Percentiles rank a stretch among this genome's conserved stretches.
Evolutionary conservation across 495 filamentous ascomycete genomes (phyloP).

Genomic region (Aspergillus conjunctus): DNA sequence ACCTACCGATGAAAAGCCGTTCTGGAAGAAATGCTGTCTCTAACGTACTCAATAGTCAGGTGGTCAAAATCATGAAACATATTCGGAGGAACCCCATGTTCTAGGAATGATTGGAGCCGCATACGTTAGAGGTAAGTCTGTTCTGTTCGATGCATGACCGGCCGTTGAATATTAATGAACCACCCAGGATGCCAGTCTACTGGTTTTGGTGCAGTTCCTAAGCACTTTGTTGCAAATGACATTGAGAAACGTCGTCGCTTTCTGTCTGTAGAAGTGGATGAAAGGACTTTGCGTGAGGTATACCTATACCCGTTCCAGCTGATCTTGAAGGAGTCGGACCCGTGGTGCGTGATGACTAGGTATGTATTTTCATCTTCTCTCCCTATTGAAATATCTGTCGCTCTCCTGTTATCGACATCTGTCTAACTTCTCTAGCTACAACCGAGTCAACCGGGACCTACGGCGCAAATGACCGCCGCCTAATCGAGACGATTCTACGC

Average conservation of each 20-base stretch:
- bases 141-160: not conserved
- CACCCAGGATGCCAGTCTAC: constrained; percentile 4
- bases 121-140: not conserved
- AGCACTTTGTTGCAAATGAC: constrained; percentile 4
- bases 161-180: not conserved
- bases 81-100: not conserved
- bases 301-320: not conserved
- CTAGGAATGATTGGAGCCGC: not conserved
- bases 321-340: not conserved
- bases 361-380: not conserved
- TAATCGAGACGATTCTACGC: not conserved
- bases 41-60: too few species aligned
- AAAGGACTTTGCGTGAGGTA: not conserved
- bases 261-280: not conserved
- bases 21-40: too few species aligned
- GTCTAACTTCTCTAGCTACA: not conserved
- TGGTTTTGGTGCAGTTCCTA: not conserved
- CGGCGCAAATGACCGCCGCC: not conserved
- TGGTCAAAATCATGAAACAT: not conserved
- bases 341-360: not conserved
- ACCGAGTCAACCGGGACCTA: not conserved
- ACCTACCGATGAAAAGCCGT: too few species aligned
- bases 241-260: not conserved
- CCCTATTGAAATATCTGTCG: not conserved
- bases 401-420: too few species aligned